Evolutionary conservation across 129 eudicot genomes (phyloP), one percentile per base, ranked within the genome.

Genomic region (Artemisia argyi): DNA sequence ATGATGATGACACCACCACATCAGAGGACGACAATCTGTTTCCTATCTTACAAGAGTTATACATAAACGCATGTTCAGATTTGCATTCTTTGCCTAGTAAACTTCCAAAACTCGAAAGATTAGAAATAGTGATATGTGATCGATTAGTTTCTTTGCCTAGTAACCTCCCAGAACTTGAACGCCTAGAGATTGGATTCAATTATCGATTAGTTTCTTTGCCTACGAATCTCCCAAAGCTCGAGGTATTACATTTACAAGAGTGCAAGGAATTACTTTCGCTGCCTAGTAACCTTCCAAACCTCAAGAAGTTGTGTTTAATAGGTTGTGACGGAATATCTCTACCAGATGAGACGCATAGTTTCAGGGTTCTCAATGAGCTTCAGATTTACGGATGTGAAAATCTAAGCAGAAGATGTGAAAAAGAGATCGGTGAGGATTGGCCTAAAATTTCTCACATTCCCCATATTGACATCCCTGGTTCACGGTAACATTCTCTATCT

Each of bases 401-500:
- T 46, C 48, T 72, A 24, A 30, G 13, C 12, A 57, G 5, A 47
- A 72, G 68, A 26, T 72, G 13, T 46, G 59, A 60, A 16, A 72
- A 59, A 24, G 76, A 72, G 11, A 60, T 15, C 2, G 76, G 76
- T 24, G 58, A 46, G 18, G 76, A 72, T 4, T 72, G 68, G 76
- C 76, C 68, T 24, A 15, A 22, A 72, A 72, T 72, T 58, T 72
- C 76, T 24, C 76, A 72, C 55, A 8, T 71, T 71, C 66, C 66
- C 44, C n/a, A 32, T 56, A 13, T 35, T 39, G 46, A 39, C 11
- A 39, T 39, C 46, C 46, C 46, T 39, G 46, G 46, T 39, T 39
- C 46, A 1, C 2, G 46, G 46, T 39, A 39, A 7, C 46, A 7
- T 39, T 39, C 46, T 39, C 10, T 2, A 39, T 39, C 10, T 39